Percentiles rank a stretch among this genome's conserved stretches.
phyloP scores from a whole-genome alignment of 2,329 filamentous ascomycete species.

The Pseudocercospora fuligena region DNA sequence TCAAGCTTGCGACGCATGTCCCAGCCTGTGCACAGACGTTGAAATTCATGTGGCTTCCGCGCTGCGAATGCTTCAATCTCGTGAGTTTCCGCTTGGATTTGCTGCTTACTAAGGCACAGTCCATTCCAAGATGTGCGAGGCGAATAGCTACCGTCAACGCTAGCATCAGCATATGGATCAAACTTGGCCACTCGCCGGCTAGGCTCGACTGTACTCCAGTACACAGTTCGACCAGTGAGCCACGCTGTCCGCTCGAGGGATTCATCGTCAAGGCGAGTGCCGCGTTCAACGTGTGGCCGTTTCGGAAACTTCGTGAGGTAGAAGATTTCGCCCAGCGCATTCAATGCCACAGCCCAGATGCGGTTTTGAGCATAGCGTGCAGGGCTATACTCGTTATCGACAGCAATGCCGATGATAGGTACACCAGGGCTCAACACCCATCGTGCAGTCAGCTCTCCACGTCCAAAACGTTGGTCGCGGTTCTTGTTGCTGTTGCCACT shows the following conservation, averaged over 20 bases:
- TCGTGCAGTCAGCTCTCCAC: slow-evolving; percentile 80
- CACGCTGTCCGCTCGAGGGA: slow-evolving; percentile 70
- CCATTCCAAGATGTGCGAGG: slow-evolving; percentile 76
- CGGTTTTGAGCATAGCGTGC: slow-evolving; percentile 72
- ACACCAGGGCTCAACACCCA: slow-evolving; percentile 94
- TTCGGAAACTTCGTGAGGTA: slow-evolving; percentile 76
- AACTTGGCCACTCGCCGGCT: slow-evolving; percentile 73
- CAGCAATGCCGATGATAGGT: slow-evolving; percentile 79
- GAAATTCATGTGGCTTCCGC: slow-evolving; percentile 77
- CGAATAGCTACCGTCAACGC: slow-evolving; percentile 74
- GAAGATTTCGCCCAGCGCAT: slow-evolving; percentile 89
- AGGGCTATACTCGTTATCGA: slow-evolving; percentile 80
- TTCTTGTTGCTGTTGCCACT: slow-evolving; percentile 58
- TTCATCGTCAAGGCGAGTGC: slow-evolving; percentile 56
- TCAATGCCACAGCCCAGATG: slow-evolving; percentile 90
- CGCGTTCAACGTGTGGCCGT: slow-evolving; percentile 56
- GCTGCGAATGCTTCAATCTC: slow-evolving; percentile 79
- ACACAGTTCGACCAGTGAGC: slow-evolving; percentile 76
- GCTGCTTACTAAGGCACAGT: slow-evolving; percentile 71
- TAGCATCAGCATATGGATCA: slow-evolving; percentile 73
- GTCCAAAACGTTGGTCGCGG: slow-evolving; percentile 66
- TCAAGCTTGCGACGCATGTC: slow-evolving; percentile 86
- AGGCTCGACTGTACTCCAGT: slow-evolving; percentile 79
- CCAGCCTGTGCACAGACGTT: slow-evolving; percentile 80
- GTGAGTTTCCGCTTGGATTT: slow-evolving; percentile 74